phyloP scores from a whole-genome alignment of 257 asterid genomes.

The Solanum bukasovii region DNA sequence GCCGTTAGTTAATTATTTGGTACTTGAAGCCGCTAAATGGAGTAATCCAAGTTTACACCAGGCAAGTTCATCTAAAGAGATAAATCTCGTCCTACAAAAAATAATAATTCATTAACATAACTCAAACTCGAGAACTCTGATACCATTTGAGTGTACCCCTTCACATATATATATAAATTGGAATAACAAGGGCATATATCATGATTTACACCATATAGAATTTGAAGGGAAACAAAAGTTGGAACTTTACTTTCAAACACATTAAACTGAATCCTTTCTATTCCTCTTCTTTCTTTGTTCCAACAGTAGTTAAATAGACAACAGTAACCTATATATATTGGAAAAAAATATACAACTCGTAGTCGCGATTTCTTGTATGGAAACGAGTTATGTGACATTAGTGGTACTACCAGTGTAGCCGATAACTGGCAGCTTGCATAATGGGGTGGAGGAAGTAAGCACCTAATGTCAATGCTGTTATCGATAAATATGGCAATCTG shows the following conservation, averaged over 20 bases:
- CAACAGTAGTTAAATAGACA: neutral
- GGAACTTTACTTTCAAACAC: neutral
- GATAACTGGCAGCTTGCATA: slow-evolving; percentile 78
- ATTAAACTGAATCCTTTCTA: neutral
- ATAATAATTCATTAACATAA: too few relatives aligned
- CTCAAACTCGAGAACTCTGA: neutral
- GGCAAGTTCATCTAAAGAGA: neutral
- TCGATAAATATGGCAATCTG: slow-evolving; percentile 69
- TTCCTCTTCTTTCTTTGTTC: neutral
- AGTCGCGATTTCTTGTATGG: neutral
- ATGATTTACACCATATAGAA: neutral
- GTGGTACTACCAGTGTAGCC: slow-evolving; percentile 76
- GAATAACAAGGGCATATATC: neutral
- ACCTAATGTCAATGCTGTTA: slow-evolving; percentile 68
- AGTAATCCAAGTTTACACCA: too few relatives aligned
- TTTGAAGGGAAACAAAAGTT: neutral
- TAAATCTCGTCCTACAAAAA: too few relatives aligned
- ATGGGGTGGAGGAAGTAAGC: slow-evolving; percentile 84
- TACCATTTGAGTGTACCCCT: neutral
- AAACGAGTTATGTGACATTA: neutral
- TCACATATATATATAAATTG: neutral
- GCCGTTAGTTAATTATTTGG: neutral
- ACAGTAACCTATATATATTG: neutral
- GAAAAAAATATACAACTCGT: neutral
- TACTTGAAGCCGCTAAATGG: neutral